These are phyloP conservation scores for Trichoderma semiorbis DNA, from an alignment of 2,329 filamentous ascomycete species.

Conservation along the genomic window DNA sequence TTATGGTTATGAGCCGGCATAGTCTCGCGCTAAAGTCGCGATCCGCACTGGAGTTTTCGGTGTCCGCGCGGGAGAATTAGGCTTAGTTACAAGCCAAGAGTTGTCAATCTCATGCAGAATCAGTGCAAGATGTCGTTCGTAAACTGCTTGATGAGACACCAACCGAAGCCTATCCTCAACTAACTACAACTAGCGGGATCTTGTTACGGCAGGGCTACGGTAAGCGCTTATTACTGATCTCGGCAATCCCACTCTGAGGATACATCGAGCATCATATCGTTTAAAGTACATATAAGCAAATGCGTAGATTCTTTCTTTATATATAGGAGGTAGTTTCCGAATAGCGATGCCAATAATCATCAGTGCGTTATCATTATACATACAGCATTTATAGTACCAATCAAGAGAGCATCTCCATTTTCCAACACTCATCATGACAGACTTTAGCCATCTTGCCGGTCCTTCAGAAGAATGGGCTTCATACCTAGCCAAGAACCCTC, in stretches of 20 bases:
- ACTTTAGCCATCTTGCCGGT: background rate
- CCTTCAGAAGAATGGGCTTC: background rate
- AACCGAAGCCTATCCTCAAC: background rate
- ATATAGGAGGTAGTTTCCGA: background rate
- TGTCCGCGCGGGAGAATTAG: background rate
- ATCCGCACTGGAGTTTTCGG: background rate
- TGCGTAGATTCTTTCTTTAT: background rate
- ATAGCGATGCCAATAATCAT: background rate
- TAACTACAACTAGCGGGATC: background rate
- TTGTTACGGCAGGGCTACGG: background rate
- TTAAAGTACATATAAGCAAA: background rate
- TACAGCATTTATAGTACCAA: background rate
- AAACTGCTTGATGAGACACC: background rate
- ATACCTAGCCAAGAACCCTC: background rate
- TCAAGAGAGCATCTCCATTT: background rate
- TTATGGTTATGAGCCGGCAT: background rate
- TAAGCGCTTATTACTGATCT: background rate
- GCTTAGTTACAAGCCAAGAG: background rate
- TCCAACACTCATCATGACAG: background rate
- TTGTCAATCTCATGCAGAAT: background rate
- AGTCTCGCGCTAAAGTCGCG: background rate
- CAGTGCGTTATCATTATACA: background rate
- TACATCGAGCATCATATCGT: background rate
- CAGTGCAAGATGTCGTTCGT: background rate
- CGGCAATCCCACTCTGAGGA: background rate